Evolutionary conservation across 176 grass and related monocot species (phyloP).

Genomic region (Bothriochloa decipiens): DNA sequence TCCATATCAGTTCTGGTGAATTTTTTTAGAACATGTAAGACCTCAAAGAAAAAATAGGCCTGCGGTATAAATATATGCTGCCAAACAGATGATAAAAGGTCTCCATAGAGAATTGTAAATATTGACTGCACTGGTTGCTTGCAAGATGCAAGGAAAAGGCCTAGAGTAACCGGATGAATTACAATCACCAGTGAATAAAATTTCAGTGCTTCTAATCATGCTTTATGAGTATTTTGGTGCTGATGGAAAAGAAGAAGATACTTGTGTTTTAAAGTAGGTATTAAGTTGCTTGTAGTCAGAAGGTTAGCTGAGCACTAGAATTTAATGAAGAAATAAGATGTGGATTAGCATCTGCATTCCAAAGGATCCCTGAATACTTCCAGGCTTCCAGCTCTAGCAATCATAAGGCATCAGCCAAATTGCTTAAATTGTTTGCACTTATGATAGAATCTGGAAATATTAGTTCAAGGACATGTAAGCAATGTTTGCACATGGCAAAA

Average conservation of each 20-base stretch:
- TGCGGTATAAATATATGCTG: neutral
- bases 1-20: too few species aligned
- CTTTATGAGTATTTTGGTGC: neutral
- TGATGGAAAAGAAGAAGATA: neutral
- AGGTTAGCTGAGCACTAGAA: neutral
- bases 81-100: neutral
- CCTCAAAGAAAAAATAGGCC: conserved; percentile 21
- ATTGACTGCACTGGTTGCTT: neutral
- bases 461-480: neutral
- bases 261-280: neutral
- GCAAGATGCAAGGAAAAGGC: neutral
- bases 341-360: conserved; percentile 4
- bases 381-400: conserved; percentile 47
- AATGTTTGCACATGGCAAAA: neutral
- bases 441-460: neutral
- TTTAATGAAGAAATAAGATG: conserved; percentile 9
- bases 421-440: neutral
- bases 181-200: neutral
- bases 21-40: conserved; percentile 4
- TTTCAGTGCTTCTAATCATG: conserved; percentile 9
- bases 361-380: neutral
- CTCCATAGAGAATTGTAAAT: neutral
- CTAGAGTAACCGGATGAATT: neutral
- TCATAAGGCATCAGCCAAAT: conserved; percentile 20
- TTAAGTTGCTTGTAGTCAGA: conserved; percentile 11